Conservation (phyloP, 345 rosid genomes). For the Brassica juncea region DNA sequence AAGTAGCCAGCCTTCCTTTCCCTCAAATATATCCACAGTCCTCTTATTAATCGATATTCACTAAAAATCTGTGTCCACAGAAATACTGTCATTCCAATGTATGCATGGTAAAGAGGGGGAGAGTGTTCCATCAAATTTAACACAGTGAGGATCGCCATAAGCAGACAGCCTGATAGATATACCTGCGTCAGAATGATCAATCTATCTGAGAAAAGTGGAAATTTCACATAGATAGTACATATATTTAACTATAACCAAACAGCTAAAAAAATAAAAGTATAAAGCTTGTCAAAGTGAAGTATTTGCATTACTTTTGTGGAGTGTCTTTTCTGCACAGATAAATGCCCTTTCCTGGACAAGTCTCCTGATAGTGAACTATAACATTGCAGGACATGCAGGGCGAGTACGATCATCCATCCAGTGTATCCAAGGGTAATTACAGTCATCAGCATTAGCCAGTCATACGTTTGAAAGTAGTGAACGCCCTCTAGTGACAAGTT, state of each 20-base stretch:
- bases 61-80: slow-evolving; percentile 80
- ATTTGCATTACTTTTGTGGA: slow-evolving; percentile 70
- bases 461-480: slow-evolving; percentile 94
- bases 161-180: slow-evolving; percentile 55
- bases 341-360: slow-evolving; percentile 51
- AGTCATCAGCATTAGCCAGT: slow-evolving; percentile 94
- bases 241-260: background rate
- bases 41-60: slow-evolving; percentile 60
- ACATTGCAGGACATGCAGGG: slow-evolving; percentile 82
- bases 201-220: slow-evolving; percentile 28
- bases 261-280: background rate
- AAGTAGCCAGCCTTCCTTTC: slow-evolving; percentile 51
- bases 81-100: slow-evolving; percentile 78
- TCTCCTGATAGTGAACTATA: slow-evolving; percentile 68
- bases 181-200: slow-evolving; percentile 54
- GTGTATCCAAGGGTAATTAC: slow-evolving; percentile 78
- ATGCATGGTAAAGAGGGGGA: slow-evolving; percentile 91
- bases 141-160: slow-evolving; percentile 59
- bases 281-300: slow-evolving; percentile 15
- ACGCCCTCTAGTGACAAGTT: slow-evolving; percentile 83
- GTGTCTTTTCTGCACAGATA: slow-evolving; percentile 48
- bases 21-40: slow-evolving; percentile 60
- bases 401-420: slow-evolving; percentile 89
- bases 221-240: slow-evolving; percentile 1
- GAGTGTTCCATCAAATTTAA: slow-evolving; percentile 67